Percentiles rank a stretch among this genome's conserved stretches.
Conservation (phyloP, 805 yeast species). For the Kodamaea kaohsiungensis region DNA sequence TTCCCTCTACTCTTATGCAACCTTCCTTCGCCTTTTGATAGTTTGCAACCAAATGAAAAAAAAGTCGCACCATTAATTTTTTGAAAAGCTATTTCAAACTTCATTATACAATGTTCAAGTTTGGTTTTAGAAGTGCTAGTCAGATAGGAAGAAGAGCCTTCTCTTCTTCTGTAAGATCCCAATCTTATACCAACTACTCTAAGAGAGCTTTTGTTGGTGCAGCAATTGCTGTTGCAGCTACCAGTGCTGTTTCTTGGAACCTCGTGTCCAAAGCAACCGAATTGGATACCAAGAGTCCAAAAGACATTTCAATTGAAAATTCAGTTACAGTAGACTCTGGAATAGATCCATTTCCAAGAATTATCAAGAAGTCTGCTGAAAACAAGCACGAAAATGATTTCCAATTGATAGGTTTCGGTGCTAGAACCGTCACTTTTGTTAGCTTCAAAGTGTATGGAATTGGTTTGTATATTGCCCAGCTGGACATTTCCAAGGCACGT, state of each 20-base stretch:
- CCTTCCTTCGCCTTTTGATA: neutral
- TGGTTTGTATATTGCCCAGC: slow-evolving; percentile 73
- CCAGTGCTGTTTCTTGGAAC: neutral
- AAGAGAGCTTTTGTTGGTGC: neutral
- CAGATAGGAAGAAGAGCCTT: neutral
- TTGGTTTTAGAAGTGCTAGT: slow-evolving; percentile 4
- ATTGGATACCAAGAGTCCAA: neutral
- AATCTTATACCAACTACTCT: neutral
- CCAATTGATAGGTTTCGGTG: slow-evolving; percentile 74
- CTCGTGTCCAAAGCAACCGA: neutral
- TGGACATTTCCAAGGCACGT: slow-evolving; percentile 45
- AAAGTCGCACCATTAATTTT: neutral
- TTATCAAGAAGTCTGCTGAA: slow-evolving; percentile 7
- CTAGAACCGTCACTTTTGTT: slow-evolving; percentile 79
- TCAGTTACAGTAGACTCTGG: slow-evolving; percentile 49
- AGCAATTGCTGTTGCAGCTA: neutral
- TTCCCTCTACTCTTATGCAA: neutral
- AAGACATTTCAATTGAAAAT: slow-evolving; percentile 8
- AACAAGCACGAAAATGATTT: slow-evolving; percentile 36
- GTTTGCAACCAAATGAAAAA: slow-evolving; percentile 4
- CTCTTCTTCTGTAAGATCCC: neutral
- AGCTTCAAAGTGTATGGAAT: slow-evolving; percentile 83
- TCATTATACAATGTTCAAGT: slow-evolving; percentile 4
- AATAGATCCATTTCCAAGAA: slow-evolving; percentile 51
- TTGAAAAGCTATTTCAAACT: neutral